Base-by-base conservation (phyloP, 306 rosid genomes). In the Vicia sativa region DNA sequence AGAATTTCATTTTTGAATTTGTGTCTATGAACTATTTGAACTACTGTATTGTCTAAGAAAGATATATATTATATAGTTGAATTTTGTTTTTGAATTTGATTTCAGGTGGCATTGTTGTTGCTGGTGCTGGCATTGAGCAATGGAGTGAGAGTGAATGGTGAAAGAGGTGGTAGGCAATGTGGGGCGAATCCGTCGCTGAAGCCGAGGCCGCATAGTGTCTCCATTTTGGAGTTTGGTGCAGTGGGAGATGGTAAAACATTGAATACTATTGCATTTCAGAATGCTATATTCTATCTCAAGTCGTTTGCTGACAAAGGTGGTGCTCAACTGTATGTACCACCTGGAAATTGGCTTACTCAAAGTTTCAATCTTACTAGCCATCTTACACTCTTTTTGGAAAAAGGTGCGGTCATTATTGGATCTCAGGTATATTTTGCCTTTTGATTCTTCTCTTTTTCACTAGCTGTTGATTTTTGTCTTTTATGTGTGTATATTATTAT, bases 281-380 rank as follows among this genome's bases (percentile, higher is more conserved):
- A 92, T 82, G 98, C 98, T 62, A 80, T 92, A 14, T 92, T 92
- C 80, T 92, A 92, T 74, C 93, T 93, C 79, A 93, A 90, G 82
- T 93, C 98, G 12, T 93, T 93, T 48, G 87, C 98, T 43, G 98
- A 93, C 54, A 93, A 93, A 82, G 98, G 98, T 11, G 98, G 97
- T 7, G 98, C 98, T 50, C 97, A 93, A 87, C 89, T 93, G 4
- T 93, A 93, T 18, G 91, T 93, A 41, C 98, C 98, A 0, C 91
- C 90, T 0, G 98, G 98, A 55, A 85, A 83, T 72, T 93, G 98
- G 98, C 86, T 93, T 14, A 93, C 98, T 3, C 91, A 85, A 65
- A 83, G 96, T 68, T 77, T 92, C 82, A 92, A 82, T 70, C 98
- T 92, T 65, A 92, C 98, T 13, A 92, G 98, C 73, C 90, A 87